phyloP scores from a whole-genome alignment of 768 basidiomycete genomes.

The Sarcodon aspratus region DNA sequence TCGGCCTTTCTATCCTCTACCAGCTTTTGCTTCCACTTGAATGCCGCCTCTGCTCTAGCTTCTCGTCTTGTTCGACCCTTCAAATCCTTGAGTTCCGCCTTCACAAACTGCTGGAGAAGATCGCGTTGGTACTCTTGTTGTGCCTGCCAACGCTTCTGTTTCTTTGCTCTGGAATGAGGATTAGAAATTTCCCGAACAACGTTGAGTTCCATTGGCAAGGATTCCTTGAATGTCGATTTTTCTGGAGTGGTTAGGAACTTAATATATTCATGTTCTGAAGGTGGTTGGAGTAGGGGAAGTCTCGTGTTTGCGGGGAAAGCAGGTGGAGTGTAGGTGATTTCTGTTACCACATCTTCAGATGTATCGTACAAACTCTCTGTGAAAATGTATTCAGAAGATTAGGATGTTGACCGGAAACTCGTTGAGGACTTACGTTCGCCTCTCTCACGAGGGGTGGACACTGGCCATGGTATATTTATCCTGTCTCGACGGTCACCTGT shows the following conservation, averaged over 20 bases:
- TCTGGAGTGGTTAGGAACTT: slow-evolving; percentile 33
- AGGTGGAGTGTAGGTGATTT: slow-evolving; percentile 64
- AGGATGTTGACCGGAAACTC: neutral
- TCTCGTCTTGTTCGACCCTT: slow-evolving; percentile 50
- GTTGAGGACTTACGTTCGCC: slow-evolving; percentile 27
- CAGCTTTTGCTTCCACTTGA: slow-evolving; percentile 56
- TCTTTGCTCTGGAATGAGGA: slow-evolving; percentile 76
- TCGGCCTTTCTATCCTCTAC: slow-evolving; percentile 46
- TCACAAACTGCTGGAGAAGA: slow-evolving; percentile 40
- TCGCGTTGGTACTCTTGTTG: slow-evolving; percentile 34
- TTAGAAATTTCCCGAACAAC: slow-evolving; percentile 65
- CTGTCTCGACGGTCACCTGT: slow-evolving; percentile 17
- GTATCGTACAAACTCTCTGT: slow-evolving; percentile 60
- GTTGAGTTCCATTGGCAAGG: slow-evolving; percentile 53
- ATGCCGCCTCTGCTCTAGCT: slow-evolving; percentile 63
- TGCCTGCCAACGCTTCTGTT: slow-evolving; percentile 64
- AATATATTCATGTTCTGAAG: slow-evolving; percentile 39
- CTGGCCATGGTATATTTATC: slow-evolving; percentile 64
- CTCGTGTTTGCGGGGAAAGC: slow-evolving; percentile 22
- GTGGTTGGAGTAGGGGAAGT: slow-evolving; percentile 14
- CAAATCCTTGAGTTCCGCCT: slow-evolving; percentile 34
- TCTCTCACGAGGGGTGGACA: slow-evolving; percentile 21
- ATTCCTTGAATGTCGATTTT: slow-evolving; percentile 32
- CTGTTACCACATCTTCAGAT: slow-evolving; percentile 40
- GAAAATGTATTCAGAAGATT: slow-evolving; percentile 2